Evolutionary conservation across 192 early-diverging fungal genomes (phyloP), one percentile per base, ranked within the genome.

Genomic region (Backusella australiensis): DNA sequence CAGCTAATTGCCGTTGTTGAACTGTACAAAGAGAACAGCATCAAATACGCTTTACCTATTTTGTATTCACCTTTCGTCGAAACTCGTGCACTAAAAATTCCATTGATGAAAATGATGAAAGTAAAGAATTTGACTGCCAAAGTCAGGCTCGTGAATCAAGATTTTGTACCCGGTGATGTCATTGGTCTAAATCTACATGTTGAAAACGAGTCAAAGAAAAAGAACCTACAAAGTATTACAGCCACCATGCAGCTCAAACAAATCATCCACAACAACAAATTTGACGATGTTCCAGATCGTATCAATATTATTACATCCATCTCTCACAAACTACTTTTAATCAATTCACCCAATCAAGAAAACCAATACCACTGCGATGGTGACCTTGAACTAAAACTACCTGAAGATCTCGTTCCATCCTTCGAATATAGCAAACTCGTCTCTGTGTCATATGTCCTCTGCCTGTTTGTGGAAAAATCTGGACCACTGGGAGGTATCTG

Each of bases 151-250:
- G 15, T 6, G 38, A 23, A 42, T 4, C 52, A 72, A 53, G 71
- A 77, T 4, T 77, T 66, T 67, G 76, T 77, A 23, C 56, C 63
- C 0, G 52, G 65, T n/a, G 76, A 77, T 65, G 38, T 41, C 38
- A 69, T 69, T 41, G 11, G 19, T 3, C 15, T 69, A 39, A 69
- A 35, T 1, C 35, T 69, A 39, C 68, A 39, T 21, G 68, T 41
- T 12, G 34, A 69, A 4, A 69, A 36, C 19, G 11, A 69, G 19
- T 38, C 38, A 21, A 38, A 36, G 21, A 69, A 69, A 69, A 38
- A 38, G 21, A 69, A 23, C 68, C 7, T 41, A 2, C 34, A 69
- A 69, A 35, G 19, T 23, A 17, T 69, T 12, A 38, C 68, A 69
- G 38, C 12, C 17, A 69, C 68, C 38, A 38, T 38, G 34, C 68